Evolutionary conservation across 805 yeast genomes (phyloP), one percentile per base, ranked within the genome.

Genomic region (Kazachstania kunashirensis): DNA sequence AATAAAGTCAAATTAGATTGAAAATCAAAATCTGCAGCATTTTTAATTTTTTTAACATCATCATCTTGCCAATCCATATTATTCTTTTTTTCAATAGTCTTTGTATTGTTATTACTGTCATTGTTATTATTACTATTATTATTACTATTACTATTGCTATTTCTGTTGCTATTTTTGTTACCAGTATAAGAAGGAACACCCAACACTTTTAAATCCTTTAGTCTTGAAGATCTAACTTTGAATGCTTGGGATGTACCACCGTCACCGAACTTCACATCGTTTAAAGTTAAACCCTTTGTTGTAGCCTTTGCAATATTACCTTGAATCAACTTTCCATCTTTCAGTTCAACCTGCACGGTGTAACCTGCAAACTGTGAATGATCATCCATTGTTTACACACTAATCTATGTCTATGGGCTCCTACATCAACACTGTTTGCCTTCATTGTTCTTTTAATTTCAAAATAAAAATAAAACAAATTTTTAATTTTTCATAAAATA

Each of bases 1-100:
- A 88, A 88, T 66, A 77, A 75, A 17, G 79, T 79, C 44, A 88
- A 67, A 52, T 82, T 84, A 11, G 84, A 78, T 38, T 75, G 84
- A 58, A 88, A 88, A 56, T 88, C 96, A 59, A 88, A 88, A 44
- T 85, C 96, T 16, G 65, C 69, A 37, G 67, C 55, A 14, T 59
- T 43, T 45, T 73, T 67, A 54, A 73, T 68, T 41, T 65, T 61
- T 39, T 61, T 46, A 23, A 75, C 68, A 39, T 70, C 73, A 29
- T 67, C 74, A 36, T 65, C 68, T 31, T 53, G 53, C 77, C 77
- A 74, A 32, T 65, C 71, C 3, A 12, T 30, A 29, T 26, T 17
- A 24, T 33, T 29, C 31, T 25, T 25, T 30, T 18, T 24, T 29
- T 12, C 12, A 4, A 24, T 28, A 17, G 5, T 55, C 45, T 31